Conservation (phyloP, 2,329 filamentous ascomycete species). For the Orbilia oligospora region DNA sequence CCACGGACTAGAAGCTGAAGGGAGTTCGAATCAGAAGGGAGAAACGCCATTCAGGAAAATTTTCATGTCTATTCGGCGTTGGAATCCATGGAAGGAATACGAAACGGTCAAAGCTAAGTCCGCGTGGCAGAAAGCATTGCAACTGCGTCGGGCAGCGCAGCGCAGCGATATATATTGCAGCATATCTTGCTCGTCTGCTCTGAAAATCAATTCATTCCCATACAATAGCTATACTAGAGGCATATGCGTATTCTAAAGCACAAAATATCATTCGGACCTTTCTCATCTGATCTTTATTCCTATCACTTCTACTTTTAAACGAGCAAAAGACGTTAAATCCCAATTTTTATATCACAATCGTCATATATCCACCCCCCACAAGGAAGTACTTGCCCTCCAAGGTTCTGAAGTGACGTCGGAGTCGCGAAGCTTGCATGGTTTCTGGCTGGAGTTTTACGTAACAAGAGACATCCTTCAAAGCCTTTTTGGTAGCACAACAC, state of each 20-base stretch:
- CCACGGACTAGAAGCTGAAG: too few species aligned
- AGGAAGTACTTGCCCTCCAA: background rate
- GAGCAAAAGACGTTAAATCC: too few species aligned
- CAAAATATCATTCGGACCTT: background rate
- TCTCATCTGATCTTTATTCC: background rate
- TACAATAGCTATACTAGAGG: too few species aligned
- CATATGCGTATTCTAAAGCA: too few species aligned
- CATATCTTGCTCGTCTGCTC: slow-evolving; percentile 7
- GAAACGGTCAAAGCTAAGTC: slow-evolving; percentile 8
- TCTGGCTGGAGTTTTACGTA: slow-evolving; percentile 41
- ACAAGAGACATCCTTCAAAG: slow-evolving; percentile 31
- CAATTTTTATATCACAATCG: slow-evolving; percentile 47
- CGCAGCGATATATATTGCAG: slow-evolving; percentile 47
- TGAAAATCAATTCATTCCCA: background rate
- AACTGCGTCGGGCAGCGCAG: background rate
- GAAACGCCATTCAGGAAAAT: slow-evolving; percentile 3
- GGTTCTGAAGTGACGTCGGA: slow-evolving; percentile 8
- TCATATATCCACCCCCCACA: slow-evolving; percentile 17
- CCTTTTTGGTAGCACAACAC: slow-evolving; percentile 32
- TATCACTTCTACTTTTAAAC: background rate
- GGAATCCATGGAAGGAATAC: background rate
- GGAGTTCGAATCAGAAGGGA: too few species aligned
- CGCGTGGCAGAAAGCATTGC: slow-evolving; percentile 9
- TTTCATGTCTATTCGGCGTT: slow-evolving; percentile 6
- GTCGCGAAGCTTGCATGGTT: slow-evolving; percentile 24